Evolutionary conservation across 2,329 filamentous ascomycete genomes (phyloP).

Genomic region (Annulohypoxylon truncatum): DNA sequence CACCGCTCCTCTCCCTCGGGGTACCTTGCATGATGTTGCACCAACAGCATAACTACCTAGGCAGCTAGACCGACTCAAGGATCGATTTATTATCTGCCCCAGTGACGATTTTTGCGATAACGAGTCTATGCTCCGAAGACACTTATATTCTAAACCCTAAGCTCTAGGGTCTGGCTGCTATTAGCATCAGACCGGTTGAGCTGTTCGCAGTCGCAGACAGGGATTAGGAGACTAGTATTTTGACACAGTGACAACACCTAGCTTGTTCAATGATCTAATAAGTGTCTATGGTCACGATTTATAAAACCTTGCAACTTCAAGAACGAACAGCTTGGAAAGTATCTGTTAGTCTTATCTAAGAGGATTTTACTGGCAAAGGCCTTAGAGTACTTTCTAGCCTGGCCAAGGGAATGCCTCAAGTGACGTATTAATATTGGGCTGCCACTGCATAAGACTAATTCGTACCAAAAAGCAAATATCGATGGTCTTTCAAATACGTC

Average conservation of each 20-base stretch:
- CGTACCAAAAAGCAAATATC: background rate
- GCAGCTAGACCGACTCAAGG: background rate
- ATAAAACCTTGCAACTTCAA: background rate
- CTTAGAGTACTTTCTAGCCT: background rate
- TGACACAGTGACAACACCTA: background rate
- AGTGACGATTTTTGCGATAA: background rate
- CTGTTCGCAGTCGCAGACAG: background rate
- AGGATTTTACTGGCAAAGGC: background rate
- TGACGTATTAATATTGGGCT: background rate
- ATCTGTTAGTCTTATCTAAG: background rate
- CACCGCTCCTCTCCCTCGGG: conserved; percentile 1
- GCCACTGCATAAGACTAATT: background rate
- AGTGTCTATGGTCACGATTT: background rate
- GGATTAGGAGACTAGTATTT: background rate
- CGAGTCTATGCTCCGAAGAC: background rate
- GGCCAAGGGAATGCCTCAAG: background rate
- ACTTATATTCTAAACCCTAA: background rate
- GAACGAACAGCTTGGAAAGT: background rate
- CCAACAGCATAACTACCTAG: background rate
- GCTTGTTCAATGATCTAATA: background rate
- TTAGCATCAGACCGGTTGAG: background rate
- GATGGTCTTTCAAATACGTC: background rate
- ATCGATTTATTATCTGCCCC: background rate
- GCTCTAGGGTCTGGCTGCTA: background rate
- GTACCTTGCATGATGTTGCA: conserved; percentile 31